These are phyloP conservation scores for Neopestalotiopsis sp. DNA, from an alignment of 2,329 filamentous ascomycete species.

Conservation along the genomic window DNA sequence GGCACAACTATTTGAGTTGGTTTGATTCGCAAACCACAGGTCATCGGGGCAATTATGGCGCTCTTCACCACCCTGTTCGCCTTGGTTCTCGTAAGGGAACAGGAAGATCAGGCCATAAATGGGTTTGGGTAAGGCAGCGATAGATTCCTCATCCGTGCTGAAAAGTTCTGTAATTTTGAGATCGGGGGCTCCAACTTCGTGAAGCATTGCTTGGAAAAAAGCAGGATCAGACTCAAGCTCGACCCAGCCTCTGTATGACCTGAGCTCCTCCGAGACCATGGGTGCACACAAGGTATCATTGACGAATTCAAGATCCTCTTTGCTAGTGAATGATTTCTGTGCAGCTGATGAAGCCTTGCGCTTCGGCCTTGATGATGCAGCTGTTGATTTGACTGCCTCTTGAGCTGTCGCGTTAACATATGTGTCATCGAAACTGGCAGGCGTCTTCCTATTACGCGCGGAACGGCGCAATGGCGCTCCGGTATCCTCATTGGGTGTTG, in stretches of 20 bases:
- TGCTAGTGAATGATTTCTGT: constrained; percentile 36
- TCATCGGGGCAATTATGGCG: constrained; percentile 60
- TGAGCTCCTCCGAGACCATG: constrained; percentile 56
- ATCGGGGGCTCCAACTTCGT: constrained; percentile 75
- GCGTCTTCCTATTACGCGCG: constrained; percentile 8
- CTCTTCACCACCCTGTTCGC: constrained; percentile 60
- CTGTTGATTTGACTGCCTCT: background rate
- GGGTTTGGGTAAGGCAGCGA: constrained; percentile 72
- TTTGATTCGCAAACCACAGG: constrained; percentile 97
- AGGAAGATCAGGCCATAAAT: constrained; percentile 89
- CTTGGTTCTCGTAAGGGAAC: constrained; percentile 68
- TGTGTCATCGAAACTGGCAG: constrained; percentile 18
- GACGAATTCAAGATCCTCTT: constrained; percentile 43
- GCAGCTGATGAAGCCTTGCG: constrained; percentile 48
- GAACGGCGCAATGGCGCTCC: constrained; percentile 17
- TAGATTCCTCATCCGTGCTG: constrained; percentile 69
- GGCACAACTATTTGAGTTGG: constrained; percentile 83
- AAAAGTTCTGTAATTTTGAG: constrained; percentile 81
- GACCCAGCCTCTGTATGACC: constrained; percentile 74
- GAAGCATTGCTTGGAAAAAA: constrained; percentile 85
- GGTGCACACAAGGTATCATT: constrained; percentile 51
- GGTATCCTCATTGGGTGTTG: background rate
- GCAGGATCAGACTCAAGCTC: constrained; percentile 91
- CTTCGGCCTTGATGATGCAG: constrained; percentile 42
- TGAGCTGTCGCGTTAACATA: constrained; percentile 12